Percentiles rank a stretch among this genome's conserved stretches.
phyloP scores from a whole-genome alignment of 2,329 filamentous ascomycete species.

The Geosmithia flava region DNA sequence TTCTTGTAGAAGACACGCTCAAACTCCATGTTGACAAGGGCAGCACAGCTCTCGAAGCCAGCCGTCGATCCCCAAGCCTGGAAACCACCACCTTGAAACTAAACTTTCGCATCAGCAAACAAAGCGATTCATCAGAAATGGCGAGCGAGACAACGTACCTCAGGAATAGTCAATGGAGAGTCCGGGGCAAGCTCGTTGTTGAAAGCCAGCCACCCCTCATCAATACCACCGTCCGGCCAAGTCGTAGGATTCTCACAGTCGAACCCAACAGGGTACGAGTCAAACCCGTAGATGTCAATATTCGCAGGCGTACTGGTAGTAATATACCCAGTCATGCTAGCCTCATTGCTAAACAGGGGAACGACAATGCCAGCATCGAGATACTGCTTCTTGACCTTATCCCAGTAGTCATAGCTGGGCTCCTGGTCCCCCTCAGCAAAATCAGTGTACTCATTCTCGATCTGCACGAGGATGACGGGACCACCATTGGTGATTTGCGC shows the following conservation, averaged over 20 bases:
- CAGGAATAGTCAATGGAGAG: conserved; percentile 54
- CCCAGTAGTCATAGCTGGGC: conserved; percentile 57
- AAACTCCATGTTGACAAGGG: conserved; percentile 53
- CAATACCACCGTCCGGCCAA: conserved; percentile 31
- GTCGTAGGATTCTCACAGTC: conserved; percentile 2
- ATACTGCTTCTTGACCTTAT: conserved; percentile 57
- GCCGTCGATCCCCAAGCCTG: conserved; percentile 59
- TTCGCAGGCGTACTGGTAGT: conserved; percentile 18
- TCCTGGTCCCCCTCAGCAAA: conserved; percentile 36
- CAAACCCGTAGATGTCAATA: conserved; percentile 3
- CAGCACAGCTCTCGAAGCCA: conserved; percentile 54
- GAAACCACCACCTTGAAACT: conserved; percentile 61
- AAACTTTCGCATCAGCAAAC: background rate
- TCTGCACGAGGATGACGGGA: conserved; percentile 66
- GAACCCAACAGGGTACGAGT: conserved; percentile 31
- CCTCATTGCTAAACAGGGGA: conserved; percentile 56
- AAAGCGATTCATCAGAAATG: conserved; percentile 1
- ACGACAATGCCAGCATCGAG: conserved; percentile 58
- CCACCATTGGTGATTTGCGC: conserved; percentile 76
- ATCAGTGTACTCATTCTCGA: conserved; percentile 66
- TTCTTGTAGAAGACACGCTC: conserved; percentile 68
- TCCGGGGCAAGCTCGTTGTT: conserved; percentile 50
- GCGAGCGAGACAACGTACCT: conserved; percentile 26
- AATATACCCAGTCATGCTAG: conserved; percentile 33
- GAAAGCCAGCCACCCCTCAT: conserved; percentile 37